Conservation (phyloP, 495 filamentous ascomycete species). For the Pyronema omphalodes region DNA sequence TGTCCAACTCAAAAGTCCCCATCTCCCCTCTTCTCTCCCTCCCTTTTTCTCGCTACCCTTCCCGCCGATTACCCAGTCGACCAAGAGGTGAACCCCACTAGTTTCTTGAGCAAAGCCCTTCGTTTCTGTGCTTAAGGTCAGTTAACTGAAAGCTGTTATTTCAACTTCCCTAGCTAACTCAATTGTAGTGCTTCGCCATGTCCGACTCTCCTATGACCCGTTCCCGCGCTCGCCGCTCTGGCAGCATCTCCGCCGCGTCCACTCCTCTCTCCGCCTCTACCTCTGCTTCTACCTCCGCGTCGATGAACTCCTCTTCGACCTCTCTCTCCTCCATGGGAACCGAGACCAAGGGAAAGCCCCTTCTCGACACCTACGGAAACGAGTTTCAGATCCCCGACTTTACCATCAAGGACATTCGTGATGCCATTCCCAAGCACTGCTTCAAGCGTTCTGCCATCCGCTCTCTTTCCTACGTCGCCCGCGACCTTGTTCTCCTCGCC, state of each 20-base stretch:
- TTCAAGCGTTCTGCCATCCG: constrained; percentile 48
- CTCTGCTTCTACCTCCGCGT: constrained; percentile 11
- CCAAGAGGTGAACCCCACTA: too few relatives aligned
- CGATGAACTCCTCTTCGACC: constrained; percentile 46
- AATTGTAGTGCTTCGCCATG: too few relatives aligned
- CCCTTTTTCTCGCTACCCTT: too few relatives aligned
- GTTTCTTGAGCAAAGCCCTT: too few relatives aligned
- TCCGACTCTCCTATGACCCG: constrained; percentile 2
- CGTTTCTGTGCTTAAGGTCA: too few relatives aligned
- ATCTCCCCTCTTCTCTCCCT: too few relatives aligned
- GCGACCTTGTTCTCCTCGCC: constrained; percentile 45
- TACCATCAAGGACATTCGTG: constrained; percentile 62
- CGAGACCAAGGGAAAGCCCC: constrained; percentile 13
- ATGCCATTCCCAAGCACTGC: constrained; percentile 70
- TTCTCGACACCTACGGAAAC: constrained; percentile 53
- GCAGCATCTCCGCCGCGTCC: constrained; percentile 18
- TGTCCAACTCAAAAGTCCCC: too few relatives aligned
- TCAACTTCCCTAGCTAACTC: too few relatives aligned
- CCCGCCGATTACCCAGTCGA: too few relatives aligned
- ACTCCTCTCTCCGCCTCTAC: constrained; percentile 19
- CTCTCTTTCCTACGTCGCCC: constrained; percentile 47
- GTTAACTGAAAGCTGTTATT: too few relatives aligned
- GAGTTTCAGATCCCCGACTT: constrained; percentile 56
- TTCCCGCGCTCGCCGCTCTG: constrained; percentile 19
- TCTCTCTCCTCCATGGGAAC: constrained; percentile 59